Conservation (phyloP, 2,329 filamentous ascomycete species). For the Capronia epimyces region DNA sequence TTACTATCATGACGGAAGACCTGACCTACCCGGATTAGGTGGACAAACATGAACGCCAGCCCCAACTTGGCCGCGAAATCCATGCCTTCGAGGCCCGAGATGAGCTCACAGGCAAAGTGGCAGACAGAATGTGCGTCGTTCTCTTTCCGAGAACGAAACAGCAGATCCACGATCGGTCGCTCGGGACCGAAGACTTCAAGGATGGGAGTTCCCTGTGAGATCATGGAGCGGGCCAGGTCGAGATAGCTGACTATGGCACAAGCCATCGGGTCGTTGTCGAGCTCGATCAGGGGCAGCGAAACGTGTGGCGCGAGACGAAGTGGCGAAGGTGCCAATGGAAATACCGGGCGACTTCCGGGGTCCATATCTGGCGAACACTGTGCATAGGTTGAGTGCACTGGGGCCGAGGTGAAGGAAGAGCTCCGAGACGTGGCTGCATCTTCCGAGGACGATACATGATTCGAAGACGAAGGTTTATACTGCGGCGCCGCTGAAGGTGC, state of each 20-base stretch:
- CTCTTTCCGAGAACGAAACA: slow-evolving; percentile 5
- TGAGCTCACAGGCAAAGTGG: slow-evolving; percentile 9
- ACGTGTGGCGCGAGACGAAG: not conserved
- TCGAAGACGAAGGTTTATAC: too few species aligned
- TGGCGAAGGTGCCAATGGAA: not conserved
- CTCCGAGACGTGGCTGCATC: not conserved
- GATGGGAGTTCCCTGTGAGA: not conserved
- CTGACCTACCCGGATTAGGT: slow-evolving; percentile 7
- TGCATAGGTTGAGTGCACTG: not conserved
- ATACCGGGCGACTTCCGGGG: not conserved
- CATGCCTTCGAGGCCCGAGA: not conserved
- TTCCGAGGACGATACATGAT: not conserved
- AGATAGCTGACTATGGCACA: slow-evolving; percentile 7
- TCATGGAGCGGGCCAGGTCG: not conserved
- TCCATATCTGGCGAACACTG: not conserved
- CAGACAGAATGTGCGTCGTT: slow-evolving; percentile 9
- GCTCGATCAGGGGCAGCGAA: slow-evolving; percentile 3
- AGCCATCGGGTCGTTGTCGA: not conserved
- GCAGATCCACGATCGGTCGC: slow-evolving; percentile 3
- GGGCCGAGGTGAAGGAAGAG: not conserved
- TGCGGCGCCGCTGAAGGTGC: not conserved
- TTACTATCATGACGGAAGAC: too few species aligned
- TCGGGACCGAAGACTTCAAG: slow-evolving; percentile 5
- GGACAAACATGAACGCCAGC: slow-evolving; percentile 5
- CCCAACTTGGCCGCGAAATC: slow-evolving; percentile 4